These are phyloP conservation scores for Paramecium caudatum DNA, from an alignment of 73 alveolate genomes.

Conservation along the genomic window DNA sequence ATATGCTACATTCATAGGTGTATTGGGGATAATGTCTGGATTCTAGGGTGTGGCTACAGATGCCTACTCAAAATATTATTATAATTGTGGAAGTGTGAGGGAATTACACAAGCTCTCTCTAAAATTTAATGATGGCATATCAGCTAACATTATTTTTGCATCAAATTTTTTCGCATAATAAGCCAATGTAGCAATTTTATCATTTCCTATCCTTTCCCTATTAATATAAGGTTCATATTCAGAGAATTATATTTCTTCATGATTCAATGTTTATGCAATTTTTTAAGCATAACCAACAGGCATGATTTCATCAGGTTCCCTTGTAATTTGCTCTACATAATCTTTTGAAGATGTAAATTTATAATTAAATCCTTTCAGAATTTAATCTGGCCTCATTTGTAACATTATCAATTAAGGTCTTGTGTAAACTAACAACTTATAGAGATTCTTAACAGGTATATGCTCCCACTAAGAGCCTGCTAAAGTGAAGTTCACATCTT, in stretches of 20 bases:
- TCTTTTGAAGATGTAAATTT: conserved; percentile 34
- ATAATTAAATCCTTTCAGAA: conserved; percentile 58
- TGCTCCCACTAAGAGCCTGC: conserved; percentile 72
- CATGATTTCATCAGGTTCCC: conserved; percentile 58
- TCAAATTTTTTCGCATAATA: conserved; percentile 70
- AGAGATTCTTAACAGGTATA: conserved; percentile 56
- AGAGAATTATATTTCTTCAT: not conserved
- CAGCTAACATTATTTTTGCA: conserved; percentile 60
- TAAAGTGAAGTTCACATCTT: conserved; percentile 64
- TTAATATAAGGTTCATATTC: conserved; percentile 55
- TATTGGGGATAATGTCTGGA: conserved; percentile 67
- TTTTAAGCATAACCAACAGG: conserved; percentile 63
- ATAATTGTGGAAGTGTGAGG: conserved; percentile 60
- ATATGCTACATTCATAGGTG: conserved; percentile 74
- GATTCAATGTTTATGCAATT: not conserved
- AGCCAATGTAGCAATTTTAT: conserved; percentile 63
- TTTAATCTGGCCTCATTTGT: conserved; percentile 72
- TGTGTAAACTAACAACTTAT: conserved; percentile 57
- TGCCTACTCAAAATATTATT: conserved; percentile 53
- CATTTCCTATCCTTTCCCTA: conserved; percentile 57
- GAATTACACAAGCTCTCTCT: conserved; percentile 61
- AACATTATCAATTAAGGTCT: conserved; percentile 67
- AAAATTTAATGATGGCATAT: conserved; percentile 61
- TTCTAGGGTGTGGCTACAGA: conserved; percentile 32
- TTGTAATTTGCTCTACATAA: not conserved